phyloP scores from a whole-genome alignment of 306 rosid species.

The Quercus gilva region DNA sequence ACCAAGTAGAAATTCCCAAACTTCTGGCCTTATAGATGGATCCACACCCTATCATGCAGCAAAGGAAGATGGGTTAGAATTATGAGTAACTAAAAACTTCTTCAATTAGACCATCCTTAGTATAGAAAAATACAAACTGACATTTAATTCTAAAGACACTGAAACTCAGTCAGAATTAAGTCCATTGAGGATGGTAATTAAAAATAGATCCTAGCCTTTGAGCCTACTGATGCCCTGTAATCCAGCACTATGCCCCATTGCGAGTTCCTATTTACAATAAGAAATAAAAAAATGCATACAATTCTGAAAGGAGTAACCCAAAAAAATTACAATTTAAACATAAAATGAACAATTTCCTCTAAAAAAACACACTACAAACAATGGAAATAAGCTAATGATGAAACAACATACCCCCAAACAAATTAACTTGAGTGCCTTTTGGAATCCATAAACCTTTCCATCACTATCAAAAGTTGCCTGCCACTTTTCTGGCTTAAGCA shows the following conservation, averaged over 20 bases:
- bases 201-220: not conserved
- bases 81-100: slow-evolving; percentile 17
- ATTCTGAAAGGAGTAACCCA: not conserved
- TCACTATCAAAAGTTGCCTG: slow-evolving; percentile 72
- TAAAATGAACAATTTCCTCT: not conserved
- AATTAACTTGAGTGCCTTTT: slow-evolving; percentile 79
- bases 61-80: slow-evolving; percentile 26
- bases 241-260: not conserved
- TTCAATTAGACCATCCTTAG: slow-evolving; percentile 2
- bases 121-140: not conserved
- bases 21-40: slow-evolving; percentile 84
- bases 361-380: not conserved
- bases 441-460: slow-evolving; percentile 75
- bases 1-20: slow-evolving; percentile 97
- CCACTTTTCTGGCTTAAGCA: slow-evolving; percentile 94
- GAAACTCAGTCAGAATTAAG: not conserved
- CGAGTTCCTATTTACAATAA: too few species aligned
- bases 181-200: not conserved
- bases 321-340: not conserved
- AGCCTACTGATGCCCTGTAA: not conserved
- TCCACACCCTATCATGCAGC: slow-evolving; percentile 69
- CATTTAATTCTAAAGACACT: not conserved
- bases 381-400: not conserved
- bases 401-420: slow-evolving; percentile 72
- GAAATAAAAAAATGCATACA: not conserved